phyloP scores from a whole-genome alignment of 441 rosid species.

The Populus hybrid region DNA sequence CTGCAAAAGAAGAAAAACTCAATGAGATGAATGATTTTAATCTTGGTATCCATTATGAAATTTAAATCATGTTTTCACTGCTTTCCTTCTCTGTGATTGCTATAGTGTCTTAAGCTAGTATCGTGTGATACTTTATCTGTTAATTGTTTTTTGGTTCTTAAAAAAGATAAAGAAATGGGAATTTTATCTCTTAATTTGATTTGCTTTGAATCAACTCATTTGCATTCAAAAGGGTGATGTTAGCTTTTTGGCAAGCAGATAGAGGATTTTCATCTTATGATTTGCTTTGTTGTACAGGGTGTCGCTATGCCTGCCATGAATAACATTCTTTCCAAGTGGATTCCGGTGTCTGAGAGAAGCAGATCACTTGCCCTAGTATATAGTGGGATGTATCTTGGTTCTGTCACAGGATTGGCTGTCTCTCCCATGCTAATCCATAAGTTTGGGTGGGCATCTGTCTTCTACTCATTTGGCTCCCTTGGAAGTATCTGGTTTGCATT shows the following conservation, averaged over 20 bases:
- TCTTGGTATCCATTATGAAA: background rate
- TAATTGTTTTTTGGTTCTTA: background rate
- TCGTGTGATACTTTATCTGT: no score
- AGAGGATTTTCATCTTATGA: conserved; percentile 15
- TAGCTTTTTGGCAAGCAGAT: conserved; percentile 11
- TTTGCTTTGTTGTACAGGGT: conserved; percentile 55
- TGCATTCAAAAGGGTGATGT: background rate
- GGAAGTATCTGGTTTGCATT: conserved; percentile 91
- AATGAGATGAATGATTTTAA: background rate
- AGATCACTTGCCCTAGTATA: conserved; percentile 91
- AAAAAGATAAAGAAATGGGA: background rate
- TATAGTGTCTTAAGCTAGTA: no score
- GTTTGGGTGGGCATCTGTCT: conserved; percentile 97
- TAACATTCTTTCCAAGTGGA: conserved; percentile 94
- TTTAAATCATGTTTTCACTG: background rate
- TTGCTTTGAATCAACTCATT: conserved; percentile 2
- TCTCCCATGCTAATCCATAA: conserved; percentile 84
- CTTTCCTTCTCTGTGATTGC: background rate
- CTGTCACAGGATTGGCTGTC: conserved; percentile 84
- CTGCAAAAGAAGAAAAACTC: background rate
- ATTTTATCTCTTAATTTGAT: background rate
- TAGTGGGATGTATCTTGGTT: conserved; percentile 99
- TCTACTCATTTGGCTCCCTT: conserved; percentile 90
- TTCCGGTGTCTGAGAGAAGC: conserved; percentile 99
- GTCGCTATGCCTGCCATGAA: conserved; percentile 99